Evolutionary conservation across 1,284 basidiomycete species (phyloP).

Genomic region (Sporisorium scitamineum): DNA sequence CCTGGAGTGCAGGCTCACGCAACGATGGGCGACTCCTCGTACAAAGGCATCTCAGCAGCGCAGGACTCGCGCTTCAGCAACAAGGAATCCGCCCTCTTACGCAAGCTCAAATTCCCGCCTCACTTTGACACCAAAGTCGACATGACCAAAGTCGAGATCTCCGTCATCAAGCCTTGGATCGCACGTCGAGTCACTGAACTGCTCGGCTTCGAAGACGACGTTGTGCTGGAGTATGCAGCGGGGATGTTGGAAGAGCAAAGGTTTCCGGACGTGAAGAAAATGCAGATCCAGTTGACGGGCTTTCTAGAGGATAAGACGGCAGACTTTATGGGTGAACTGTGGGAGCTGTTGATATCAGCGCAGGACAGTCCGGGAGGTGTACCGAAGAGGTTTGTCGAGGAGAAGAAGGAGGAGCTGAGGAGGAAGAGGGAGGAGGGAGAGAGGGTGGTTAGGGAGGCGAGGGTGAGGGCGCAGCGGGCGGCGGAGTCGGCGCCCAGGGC

Average conservation of each 20-base stretch:
- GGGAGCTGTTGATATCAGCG: constrained; percentile 89
- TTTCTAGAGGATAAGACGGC: constrained; percentile 83
- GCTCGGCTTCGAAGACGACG: constrained; percentile 94
- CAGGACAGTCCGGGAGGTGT: constrained; percentile 90
- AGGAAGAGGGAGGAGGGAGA: constrained; percentile 78
- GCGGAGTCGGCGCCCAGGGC: constrained; percentile 39
- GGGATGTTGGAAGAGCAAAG: constrained; percentile 89
- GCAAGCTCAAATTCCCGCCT: constrained; percentile 86
- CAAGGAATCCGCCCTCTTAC: constrained; percentile 90
- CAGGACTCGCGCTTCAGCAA: constrained; percentile 82
- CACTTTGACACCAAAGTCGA: constrained; percentile 81
- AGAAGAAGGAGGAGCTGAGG: constrained; percentile 94
- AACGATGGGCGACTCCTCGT: constrained; percentile 42
- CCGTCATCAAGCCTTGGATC: constrained; percentile 84
- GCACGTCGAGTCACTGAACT: constrained; percentile 89
- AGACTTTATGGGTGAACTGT: constrained; percentile 86
- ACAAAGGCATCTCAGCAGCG: constrained; percentile 53
- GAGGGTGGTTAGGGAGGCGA: constrained; percentile 76
- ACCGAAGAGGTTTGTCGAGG: constrained; percentile 90
- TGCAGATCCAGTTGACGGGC: constrained; percentile 93
- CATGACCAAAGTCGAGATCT: constrained; percentile 91
- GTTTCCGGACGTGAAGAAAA: constrained; percentile 90
- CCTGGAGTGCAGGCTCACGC: too few relatives aligned
- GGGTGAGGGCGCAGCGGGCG: constrained; percentile 57
- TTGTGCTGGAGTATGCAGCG: constrained; percentile 95